These are phyloP conservation scores for Cyberlindnera veronae DNA, from an alignment of 805 yeast genomes.

Conservation along the genomic window DNA sequence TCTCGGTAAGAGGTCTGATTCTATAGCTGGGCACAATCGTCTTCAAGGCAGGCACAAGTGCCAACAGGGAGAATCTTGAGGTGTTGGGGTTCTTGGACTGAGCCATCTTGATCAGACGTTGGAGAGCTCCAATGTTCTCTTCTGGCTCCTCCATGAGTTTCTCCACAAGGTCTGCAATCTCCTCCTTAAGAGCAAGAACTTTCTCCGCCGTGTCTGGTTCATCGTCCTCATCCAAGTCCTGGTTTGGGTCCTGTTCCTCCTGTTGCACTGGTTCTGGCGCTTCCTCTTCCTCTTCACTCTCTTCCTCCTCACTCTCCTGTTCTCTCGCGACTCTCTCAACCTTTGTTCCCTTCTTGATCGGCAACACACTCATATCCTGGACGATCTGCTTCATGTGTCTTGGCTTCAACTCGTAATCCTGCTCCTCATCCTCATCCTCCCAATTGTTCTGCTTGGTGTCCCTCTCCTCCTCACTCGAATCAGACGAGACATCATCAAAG, in stretches of 20 bases:
- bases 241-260: slow-evolving; percentile 24
- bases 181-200: slow-evolving; percentile 66
- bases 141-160: slow-evolving; percentile 84
- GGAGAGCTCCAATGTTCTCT: slow-evolving; percentile 62
- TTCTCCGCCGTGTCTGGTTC: slow-evolving; percentile 51
- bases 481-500: slow-evolving; percentile 11
- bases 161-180: slow-evolving; percentile 78
- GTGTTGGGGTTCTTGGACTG: slow-evolving; percentile 63
- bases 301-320: slow-evolving; percentile 19
- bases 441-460: slow-evolving; percentile 28
- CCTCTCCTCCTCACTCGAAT: slow-evolving; percentile 4
- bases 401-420: slow-evolving; percentile 74
- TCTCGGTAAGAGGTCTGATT: slow-evolving; percentile 77
- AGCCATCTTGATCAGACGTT: slow-evolving; percentile 68
- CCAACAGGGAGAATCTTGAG: slow-evolving; percentile 66
- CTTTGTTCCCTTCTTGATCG: slow-evolving; percentile 74
- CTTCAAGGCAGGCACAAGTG: slow-evolving; percentile 82
- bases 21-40: slow-evolving; percentile 84
- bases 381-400: slow-evolving; percentile 47
- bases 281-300: slow-evolving; percentile 24
- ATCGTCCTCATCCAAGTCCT: slow-evolving; percentile 23
- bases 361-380: slow-evolving; percentile 63
- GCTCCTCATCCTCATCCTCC: slow-evolving; percentile 78
- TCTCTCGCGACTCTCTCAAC: slow-evolving; percentile 60
- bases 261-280: too few species aligned